A percentile compares a stretch with the other conserved stretches of the same genome.
These are phyloP conservation scores for Kazachstania taianensis DNA, from an alignment of 805 yeast genomes.

Conservation along the genomic window DNA sequence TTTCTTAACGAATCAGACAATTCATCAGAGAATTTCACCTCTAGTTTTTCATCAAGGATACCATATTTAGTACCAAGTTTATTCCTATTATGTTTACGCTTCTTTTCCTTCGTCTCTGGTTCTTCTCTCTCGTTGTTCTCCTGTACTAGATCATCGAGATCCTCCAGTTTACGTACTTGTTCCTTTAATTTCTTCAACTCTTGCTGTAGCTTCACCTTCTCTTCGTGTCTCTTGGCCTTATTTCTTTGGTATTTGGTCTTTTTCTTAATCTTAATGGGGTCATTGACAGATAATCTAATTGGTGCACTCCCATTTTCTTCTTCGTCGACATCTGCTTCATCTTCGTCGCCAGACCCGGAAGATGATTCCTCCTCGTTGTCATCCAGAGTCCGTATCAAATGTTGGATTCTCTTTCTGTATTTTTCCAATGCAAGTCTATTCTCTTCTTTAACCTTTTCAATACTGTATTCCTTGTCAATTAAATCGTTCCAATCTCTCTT, in stretches of 20 bases:
- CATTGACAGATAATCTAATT: conserved; percentile 55
- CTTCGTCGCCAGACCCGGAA: conserved; percentile 30
- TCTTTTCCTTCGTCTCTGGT: conserved; percentile 14
- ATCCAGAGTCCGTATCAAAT: conserved; percentile 51
- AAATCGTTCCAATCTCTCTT: conserved; percentile 71
- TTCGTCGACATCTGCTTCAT: conserved; percentile 28
- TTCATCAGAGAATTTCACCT: conserved; percentile 84
- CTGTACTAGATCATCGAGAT: conserved; percentile 30
- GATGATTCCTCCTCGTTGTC: conserved; percentile 44
- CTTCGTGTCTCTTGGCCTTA: conserved; percentile 51
- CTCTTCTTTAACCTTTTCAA: conserved; percentile 59
- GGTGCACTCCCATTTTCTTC: conserved; percentile 25
- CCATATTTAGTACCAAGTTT: conserved; percentile 38
- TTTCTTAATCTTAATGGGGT: conserved; percentile 54
- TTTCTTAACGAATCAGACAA: conserved; percentile 74
- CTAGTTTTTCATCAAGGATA: conserved; percentile 39
- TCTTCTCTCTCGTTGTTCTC: conserved; percentile 4
- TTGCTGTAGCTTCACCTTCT: conserved; percentile 43
- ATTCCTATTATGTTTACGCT: conserved; percentile 28
- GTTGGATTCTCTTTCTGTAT: conserved; percentile 52
- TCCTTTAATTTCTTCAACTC: conserved; percentile 50
- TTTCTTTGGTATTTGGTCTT: conserved; percentile 76
- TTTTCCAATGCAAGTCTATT: conserved; percentile 51
- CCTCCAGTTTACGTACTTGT: conserved; percentile 50
- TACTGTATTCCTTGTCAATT: conserved; percentile 53